Evolutionary conservation across 2,329 filamentous ascomycete species (phyloP).

Genomic region (Aspergillus candidus): DNA sequence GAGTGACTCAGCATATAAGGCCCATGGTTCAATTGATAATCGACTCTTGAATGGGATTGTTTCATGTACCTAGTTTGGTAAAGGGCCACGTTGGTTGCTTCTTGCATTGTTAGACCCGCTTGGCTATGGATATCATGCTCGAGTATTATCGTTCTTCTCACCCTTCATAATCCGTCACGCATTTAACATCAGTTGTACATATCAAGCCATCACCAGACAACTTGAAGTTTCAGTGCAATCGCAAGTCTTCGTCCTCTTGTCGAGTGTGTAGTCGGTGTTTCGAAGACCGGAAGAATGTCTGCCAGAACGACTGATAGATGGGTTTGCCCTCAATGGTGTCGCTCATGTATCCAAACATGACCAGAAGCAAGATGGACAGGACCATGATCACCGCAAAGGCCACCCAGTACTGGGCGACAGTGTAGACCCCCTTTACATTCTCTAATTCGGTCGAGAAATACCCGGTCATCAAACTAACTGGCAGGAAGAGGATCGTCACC

Average conservation of each 20-base stretch:
- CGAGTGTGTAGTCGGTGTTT: constrained; percentile 21
- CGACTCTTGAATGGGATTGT: not conserved
- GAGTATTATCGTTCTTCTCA: no score
- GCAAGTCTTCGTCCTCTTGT: constrained; percentile 6
- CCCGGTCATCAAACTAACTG: constrained; percentile 66
- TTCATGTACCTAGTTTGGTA: not conserved
- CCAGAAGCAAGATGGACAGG: constrained; percentile 53
- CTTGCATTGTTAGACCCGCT: no score
- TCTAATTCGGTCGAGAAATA: constrained; percentile 66
- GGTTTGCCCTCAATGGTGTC: constrained; percentile 53
- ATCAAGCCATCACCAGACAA: no score
- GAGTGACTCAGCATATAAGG: no score
- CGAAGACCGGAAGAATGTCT: constrained; percentile 30
- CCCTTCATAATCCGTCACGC: no score
- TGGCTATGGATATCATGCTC: no score
- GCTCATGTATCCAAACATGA: constrained; percentile 52
- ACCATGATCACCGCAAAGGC: constrained; percentile 59
- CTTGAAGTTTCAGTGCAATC: no score
- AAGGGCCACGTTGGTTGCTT: no score
- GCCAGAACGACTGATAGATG: constrained; percentile 42
- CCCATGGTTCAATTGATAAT: no score
- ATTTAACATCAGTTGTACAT: no score
- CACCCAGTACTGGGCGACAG: constrained; percentile 60
- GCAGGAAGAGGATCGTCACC: constrained; percentile 68
- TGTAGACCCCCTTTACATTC: constrained; percentile 53